These are phyloP conservation scores for Phoenix dactylifera DNA, from an alignment of 176 grass and related monocot genomes.

Conservation along the genomic window DNA sequence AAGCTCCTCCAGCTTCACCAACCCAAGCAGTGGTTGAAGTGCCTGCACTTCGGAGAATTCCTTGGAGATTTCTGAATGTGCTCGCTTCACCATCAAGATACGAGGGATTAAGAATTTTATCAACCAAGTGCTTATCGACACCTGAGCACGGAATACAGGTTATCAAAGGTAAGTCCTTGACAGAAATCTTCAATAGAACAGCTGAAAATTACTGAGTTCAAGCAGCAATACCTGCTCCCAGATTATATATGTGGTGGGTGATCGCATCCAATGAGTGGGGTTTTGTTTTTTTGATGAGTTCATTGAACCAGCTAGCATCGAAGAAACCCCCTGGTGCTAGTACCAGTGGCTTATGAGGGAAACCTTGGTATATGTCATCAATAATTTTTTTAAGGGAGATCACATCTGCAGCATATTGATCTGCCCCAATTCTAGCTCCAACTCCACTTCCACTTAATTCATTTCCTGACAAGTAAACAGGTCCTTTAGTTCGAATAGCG, in stretches of 20 bases:
- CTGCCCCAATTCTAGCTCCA: slow-evolving; percentile 38
- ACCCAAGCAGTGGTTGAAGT: slow-evolving; percentile 10
- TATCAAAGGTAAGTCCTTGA: not conserved
- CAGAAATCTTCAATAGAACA: no score
- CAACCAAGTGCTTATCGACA: slow-evolving; percentile 10
- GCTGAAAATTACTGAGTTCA: no score
- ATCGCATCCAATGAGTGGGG: not conserved
- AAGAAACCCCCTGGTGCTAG: slow-evolving; percentile 23
- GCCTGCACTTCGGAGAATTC: not conserved
- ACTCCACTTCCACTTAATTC: slow-evolving; percentile 70
- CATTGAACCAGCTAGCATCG: slow-evolving; percentile 10
- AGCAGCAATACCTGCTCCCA: slow-evolving; percentile 7
- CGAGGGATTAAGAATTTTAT: slow-evolving; percentile 15
- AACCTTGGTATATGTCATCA: slow-evolving; percentile 28
- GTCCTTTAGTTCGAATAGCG: not conserved
- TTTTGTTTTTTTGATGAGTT: slow-evolving; percentile 8
- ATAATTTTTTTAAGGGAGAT: slow-evolving; percentile 45
- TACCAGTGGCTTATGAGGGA: slow-evolving; percentile 47
- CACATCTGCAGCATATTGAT: slow-evolving; percentile 59
- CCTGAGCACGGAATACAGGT: not conserved
- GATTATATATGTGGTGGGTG: slow-evolving; percentile 17
- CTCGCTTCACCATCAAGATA: slow-evolving; percentile 13
- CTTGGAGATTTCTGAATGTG: slow-evolving; percentile 8
- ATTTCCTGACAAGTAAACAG: slow-evolving; percentile 43
- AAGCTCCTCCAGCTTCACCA: slow-evolving; percentile 14